phyloP scores from a whole-genome alignment of 371 early-diverging fungal species.

The Zopfochytrium polystomum region DNA sequence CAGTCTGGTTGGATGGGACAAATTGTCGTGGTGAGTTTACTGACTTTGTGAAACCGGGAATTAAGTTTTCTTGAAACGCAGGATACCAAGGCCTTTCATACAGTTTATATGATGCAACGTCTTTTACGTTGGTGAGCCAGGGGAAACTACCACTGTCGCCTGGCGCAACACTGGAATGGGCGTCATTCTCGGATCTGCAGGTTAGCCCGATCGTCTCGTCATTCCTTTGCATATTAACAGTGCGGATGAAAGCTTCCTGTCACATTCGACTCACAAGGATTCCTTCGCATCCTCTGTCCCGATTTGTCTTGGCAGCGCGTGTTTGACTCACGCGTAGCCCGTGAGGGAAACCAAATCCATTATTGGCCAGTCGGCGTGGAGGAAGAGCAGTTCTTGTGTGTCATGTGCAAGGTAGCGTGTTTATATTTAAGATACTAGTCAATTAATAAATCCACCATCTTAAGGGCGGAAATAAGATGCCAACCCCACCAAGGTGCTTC shows the following conservation, averaged over 20 bases:
- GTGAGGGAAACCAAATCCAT: constrained; percentile 40
- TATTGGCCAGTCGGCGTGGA: constrained; percentile 79
- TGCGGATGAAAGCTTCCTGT: constrained; percentile 53
- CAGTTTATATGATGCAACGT: constrained; percentile 63
- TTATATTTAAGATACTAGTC: no score
- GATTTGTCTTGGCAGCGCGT: constrained; percentile 76
- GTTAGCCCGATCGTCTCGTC: constrained; percentile 31
- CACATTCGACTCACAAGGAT: constrained; percentile 65
- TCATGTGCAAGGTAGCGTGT: constrained; percentile 56
- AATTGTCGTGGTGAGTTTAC: constrained; percentile 31
- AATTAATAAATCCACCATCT: no score
- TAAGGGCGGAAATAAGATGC: no score
- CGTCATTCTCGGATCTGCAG: constrained; percentile 77
- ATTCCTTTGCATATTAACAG: constrained; percentile 18
- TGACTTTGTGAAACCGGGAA: constrained; percentile 7
- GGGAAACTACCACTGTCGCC: constrained; percentile 66
- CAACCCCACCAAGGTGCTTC: no score
- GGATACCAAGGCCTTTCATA: constrained; percentile 64
- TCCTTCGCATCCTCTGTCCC: constrained; percentile 59
- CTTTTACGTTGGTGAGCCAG: constrained; percentile 48
- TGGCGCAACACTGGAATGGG: constrained; percentile 67
- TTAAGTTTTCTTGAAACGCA: constrained; percentile 1
- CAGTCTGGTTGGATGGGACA: no score
- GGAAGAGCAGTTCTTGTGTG: constrained; percentile 59
- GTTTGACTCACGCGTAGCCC: constrained; percentile 55